phyloP scores from a whole-genome alignment of 768 basidiomycete species.

The Terana coerulea region DNA sequence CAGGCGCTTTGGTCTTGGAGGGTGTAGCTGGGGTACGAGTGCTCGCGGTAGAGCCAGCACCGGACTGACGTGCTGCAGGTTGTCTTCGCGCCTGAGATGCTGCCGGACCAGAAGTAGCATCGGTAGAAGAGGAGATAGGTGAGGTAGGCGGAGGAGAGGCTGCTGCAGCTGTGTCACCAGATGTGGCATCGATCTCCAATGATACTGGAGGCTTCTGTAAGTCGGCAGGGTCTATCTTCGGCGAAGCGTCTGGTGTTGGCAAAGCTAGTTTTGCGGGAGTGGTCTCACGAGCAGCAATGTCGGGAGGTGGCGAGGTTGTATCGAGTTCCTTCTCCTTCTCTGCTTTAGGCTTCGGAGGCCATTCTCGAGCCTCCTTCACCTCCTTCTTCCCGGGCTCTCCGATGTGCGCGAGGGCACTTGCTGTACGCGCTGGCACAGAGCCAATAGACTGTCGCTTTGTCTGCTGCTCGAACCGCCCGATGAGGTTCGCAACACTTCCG shows the following conservation, averaged over 20 bases:
- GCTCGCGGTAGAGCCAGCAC: neutral
- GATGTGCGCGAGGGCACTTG: conserved; percentile 63
- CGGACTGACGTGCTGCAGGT: conserved; percentile 15
- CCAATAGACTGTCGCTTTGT: conserved; percentile 57
- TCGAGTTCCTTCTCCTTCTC: conserved; percentile 4
- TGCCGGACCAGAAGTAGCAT: too few relatives aligned
- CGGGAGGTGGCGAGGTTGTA: neutral
- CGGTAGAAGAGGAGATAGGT: too few relatives aligned
- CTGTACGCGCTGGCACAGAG: conserved; percentile 46
- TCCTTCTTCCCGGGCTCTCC: conserved; percentile 68
- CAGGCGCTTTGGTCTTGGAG: conserved; percentile 15
- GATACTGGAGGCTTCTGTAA: conserved; percentile 7
- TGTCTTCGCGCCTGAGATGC: conserved; percentile 18
- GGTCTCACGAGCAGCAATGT: neutral
- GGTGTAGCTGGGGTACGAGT: conserved; percentile 15
- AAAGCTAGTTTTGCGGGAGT: conserved; percentile 8
- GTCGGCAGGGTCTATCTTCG: conserved; percentile 12
- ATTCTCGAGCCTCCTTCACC: conserved; percentile 68
- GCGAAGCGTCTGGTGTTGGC: conserved; percentile 15
- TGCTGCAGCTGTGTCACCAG: neutral
- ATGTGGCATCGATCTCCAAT: conserved; percentile 2
- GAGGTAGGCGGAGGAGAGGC: conserved; percentile 9
- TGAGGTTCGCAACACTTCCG: conserved; percentile 85
- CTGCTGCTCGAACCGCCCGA: conserved; percentile 84
- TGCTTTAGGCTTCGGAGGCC: conserved; percentile 48